These are phyloP conservation scores for Leccinum variicolor DNA, from an alignment of 768 basidiomycete genomes.

Conservation along the genomic window DNA sequence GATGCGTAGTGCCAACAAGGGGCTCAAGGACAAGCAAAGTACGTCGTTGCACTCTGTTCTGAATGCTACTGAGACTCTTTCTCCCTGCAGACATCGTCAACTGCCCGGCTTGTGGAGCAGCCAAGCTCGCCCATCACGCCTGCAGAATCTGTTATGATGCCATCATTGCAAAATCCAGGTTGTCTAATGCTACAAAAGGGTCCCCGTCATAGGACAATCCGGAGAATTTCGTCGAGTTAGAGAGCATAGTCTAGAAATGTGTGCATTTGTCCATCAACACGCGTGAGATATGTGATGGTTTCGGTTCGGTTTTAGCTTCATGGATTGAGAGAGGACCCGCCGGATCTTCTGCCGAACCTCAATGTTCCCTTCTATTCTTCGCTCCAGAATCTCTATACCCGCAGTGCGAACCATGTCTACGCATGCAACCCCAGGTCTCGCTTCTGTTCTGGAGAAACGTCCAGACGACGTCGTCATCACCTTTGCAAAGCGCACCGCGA, in stretches of 20 bases:
- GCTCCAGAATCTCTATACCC: slow-evolving; percentile 6
- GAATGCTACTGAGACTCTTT: neutral
- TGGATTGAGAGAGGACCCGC: neutral
- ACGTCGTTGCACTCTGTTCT: slow-evolving; percentile 7
- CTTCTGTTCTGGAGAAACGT: slow-evolving; percentile 61
- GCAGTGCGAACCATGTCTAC: slow-evolving; percentile 34
- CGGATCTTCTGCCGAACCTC: slow-evolving; percentile 6
- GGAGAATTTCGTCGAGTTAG: neutral
- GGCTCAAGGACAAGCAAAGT: slow-evolving; percentile 93
- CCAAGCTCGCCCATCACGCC: slow-evolving; percentile 86
- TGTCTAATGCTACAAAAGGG: neutral
- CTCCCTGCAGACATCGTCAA: slow-evolving; percentile 70
- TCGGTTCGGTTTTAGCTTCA: neutral
- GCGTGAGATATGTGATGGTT: slow-evolving; percentile 1
- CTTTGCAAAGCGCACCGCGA: slow-evolving; percentile 86
- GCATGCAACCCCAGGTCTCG: slow-evolving; percentile 36
- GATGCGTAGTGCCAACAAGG: slow-evolving; percentile 95
- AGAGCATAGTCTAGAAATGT: neutral
- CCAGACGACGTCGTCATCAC: slow-evolving; percentile 88
- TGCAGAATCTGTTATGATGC: slow-evolving; percentile 72
- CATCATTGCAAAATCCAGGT: slow-evolving; percentile 25
- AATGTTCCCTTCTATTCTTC: slow-evolving; percentile 19
- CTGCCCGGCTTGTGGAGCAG: slow-evolving; percentile 85
- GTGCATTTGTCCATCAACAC: neutral
- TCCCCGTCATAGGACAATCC: neutral